Conservation (phyloP, 768 basidiomycete genomes). For the Leccinum uliginosum region DNA sequence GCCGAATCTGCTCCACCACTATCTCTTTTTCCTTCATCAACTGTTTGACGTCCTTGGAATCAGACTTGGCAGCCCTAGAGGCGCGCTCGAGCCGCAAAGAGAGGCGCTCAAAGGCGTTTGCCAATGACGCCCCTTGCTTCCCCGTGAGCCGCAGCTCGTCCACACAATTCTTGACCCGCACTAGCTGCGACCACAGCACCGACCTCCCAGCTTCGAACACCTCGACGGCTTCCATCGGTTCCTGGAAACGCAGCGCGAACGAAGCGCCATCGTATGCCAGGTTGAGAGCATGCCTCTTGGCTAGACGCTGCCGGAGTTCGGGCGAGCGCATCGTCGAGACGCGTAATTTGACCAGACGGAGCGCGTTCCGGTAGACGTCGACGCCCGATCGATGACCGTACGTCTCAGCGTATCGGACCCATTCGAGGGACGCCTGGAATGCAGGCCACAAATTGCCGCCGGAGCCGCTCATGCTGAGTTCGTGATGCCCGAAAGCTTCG, state of each 20-base stretch:
- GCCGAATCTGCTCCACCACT: slow-evolving; percentile 27
- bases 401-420: slow-evolving; percentile 19
- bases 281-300: slow-evolving; percentile 5
- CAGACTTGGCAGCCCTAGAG: slow-evolving; percentile 5
- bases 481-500: slow-evolving; percentile 24
- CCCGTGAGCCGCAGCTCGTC: slow-evolving; percentile 24
- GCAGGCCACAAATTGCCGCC: slow-evolving; percentile 15
- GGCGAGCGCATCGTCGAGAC: slow-evolving; percentile 14
- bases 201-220: slow-evolving; percentile 30
- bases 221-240: slow-evolving; percentile 27
- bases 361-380: slow-evolving; percentile 25
- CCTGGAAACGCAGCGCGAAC: slow-evolving; percentile 21
- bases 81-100: slow-evolving; percentile 13
- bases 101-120: slow-evolving; percentile 22
- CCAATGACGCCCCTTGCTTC: slow-evolving; percentile 13
- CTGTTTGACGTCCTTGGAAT: slow-evolving; percentile 14
- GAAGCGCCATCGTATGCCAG: slow-evolving; percentile 28
- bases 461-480: slow-evolving; percentile 17
- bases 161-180: slow-evolving; percentile 21
- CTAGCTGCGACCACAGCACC: slow-evolving; percentile 33
- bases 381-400: slow-evolving; percentile 25
- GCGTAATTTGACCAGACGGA: slow-evolving; percentile 22
- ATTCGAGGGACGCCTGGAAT: slow-evolving; percentile 20
- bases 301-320: slow-evolving; percentile 16
- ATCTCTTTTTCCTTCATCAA: slow-evolving; percentile 26